Percentiles rank a stretch among this genome's conserved stretches.
phyloP scores from a whole-genome alignment of 148 eudicot genomes.

The Camellia japonica region DNA sequence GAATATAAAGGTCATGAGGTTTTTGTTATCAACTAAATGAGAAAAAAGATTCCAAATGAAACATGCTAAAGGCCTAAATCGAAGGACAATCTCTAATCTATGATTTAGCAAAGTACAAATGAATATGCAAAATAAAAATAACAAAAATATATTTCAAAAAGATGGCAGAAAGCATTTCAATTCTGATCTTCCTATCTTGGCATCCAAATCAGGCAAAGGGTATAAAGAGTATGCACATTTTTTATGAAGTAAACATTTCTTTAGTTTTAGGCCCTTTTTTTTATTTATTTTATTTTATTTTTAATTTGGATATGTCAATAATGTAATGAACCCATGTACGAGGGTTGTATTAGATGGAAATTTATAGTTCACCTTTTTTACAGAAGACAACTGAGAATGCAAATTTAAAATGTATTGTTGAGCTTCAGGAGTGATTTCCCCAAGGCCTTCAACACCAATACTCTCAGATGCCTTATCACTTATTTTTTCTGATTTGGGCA shows the following conservation, averaged over 20 bases:
- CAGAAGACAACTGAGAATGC: constrained; percentile 70
- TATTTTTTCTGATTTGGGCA: constrained; percentile 30
- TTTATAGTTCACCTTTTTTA: constrained; percentile 54
- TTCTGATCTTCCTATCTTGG: neutral
- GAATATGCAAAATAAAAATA: neutral
- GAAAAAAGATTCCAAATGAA: neutral
- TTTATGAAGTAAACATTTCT: neutral
- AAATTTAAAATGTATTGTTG: constrained; percentile 59
- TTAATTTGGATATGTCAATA: neutral
- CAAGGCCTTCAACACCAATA: constrained; percentile 51
- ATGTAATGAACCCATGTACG: neutral
- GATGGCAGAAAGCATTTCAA: neutral
- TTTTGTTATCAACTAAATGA: neutral
- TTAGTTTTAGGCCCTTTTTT: neutral
- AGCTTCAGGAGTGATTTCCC: constrained; percentile 69
- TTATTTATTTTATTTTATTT: no score
- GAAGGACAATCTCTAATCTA: neutral
- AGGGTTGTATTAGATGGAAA: neutral
- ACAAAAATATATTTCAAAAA: neutral
- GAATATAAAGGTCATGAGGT: neutral
- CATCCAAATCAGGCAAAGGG: neutral
- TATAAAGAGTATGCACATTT: neutral
- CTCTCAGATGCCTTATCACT: constrained; percentile 37
- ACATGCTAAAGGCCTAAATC: neutral
- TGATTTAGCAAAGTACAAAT: neutral